A percentile compares a stretch with the other conserved stretches of the same genome.
Evolutionary conservation across 164 flowering plant genomes (phyloP).

Genomic region (Saururus chinensis): DNA sequence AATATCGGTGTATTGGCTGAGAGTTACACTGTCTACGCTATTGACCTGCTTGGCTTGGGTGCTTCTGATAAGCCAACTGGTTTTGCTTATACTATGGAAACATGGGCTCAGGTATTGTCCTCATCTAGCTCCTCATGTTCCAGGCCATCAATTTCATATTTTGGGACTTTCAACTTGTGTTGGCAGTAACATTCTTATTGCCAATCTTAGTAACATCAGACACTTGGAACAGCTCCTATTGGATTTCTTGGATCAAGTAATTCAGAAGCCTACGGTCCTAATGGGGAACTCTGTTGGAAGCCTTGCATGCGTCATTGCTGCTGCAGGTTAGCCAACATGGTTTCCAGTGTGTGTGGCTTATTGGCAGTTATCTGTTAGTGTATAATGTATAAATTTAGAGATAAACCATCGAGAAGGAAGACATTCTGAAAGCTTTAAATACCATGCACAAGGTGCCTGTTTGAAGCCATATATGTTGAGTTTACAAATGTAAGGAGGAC

Average conservation of each 20-base stretch:
- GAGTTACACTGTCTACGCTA: slow-evolving; percentile 55
- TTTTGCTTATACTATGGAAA: slow-evolving; percentile 74
- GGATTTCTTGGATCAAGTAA: slow-evolving; percentile 66
- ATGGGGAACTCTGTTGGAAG: slow-evolving; percentile 93
- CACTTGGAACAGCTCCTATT: slow-evolving; percentile 47
- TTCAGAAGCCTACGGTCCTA: slow-evolving; percentile 68
- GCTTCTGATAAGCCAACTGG: slow-evolving; percentile 80
- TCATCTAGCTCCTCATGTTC: neutral
- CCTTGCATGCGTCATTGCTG: slow-evolving; percentile 90
- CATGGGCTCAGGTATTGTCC: slow-evolving; percentile 66
- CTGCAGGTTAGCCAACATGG: slow-evolving; percentile 41
- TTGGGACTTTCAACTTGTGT: neutral
- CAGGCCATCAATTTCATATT: neutral
- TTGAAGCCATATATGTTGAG: too few species aligned
- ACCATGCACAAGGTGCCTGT: too few species aligned
- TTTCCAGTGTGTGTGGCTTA: neutral
- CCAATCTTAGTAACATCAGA: neutral
- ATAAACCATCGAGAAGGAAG: too few species aligned
- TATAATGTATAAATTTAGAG: too few species aligned
- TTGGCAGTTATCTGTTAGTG: too few species aligned
- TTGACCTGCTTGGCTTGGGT: slow-evolving; percentile 89
- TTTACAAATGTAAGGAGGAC: too few species aligned
- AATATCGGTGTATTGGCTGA: slow-evolving; percentile 53
- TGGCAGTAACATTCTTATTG: neutral
- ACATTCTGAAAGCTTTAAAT: too few species aligned